These are phyloP conservation scores for Cicer chorassanicum DNA, from an alignment of 306 rosid genomes.

Conservation along the genomic window DNA sequence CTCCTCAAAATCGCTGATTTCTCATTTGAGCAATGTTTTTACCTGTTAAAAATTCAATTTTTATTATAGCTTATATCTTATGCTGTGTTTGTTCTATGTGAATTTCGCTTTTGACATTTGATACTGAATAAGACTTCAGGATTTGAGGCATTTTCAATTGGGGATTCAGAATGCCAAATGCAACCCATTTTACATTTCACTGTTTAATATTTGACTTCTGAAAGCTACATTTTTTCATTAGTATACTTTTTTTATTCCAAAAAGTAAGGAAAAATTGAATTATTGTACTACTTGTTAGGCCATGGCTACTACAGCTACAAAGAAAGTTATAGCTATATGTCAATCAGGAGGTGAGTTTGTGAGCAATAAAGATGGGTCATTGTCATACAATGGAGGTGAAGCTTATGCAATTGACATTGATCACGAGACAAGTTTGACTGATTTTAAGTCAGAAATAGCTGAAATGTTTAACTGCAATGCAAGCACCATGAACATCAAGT, in stretches of 20 bases:
- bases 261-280: neutral
- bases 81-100: conserved; percentile 27
- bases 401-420: conserved; percentile 92
- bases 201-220: conserved; percentile 33
- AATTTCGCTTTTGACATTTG: conserved; percentile 17
- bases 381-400: conserved; percentile 82
- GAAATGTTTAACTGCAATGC: conserved; percentile 72
- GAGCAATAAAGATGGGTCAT: conserved; percentile 72
- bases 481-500: conserved; percentile 72
- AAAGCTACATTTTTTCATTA: conserved; percentile 1
- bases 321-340: conserved; percentile 89
- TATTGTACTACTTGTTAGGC: conserved; percentile 44
- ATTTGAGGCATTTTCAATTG: conserved; percentile 29
- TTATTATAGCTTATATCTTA: neutral
- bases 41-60: neutral
- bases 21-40: neutral
- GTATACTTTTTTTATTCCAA: neutral
- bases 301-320: conserved; percentile 63
- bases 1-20: neutral
- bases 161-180: conserved; percentile 35
- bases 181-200: conserved; percentile 25
- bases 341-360: conserved; percentile 92
- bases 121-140: neutral
- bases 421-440: conserved; percentile 62
- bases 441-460: conserved; percentile 81